Percentiles rank a stretch among this genome's conserved stretches.
Conservation (phyloP, 2,329 filamentous ascomycete species). For the Fusarium beomiforme region DNA sequence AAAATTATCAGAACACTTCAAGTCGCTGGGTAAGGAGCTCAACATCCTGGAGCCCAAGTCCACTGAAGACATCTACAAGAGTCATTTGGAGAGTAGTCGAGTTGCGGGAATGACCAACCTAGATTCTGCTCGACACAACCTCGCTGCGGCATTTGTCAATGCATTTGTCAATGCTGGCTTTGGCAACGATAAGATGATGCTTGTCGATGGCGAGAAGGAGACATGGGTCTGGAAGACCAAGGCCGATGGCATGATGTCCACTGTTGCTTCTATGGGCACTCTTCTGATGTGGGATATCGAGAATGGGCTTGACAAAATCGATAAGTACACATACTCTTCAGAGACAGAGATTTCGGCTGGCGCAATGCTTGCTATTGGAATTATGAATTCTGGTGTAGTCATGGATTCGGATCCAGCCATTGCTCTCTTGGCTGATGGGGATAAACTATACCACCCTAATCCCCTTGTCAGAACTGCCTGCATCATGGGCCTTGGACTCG, state of each 20-base stretch:
- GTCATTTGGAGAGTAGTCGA: conserved; percentile 93
- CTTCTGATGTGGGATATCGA: conserved; percentile 95
- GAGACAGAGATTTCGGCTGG: conserved; percentile 89
- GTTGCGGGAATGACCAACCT: conserved; percentile 93
- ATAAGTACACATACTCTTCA: conserved; percentile 87
- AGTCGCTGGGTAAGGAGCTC: conserved; percentile 90
- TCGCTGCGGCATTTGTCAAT: conserved; percentile 96
- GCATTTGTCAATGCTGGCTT: conserved; percentile 97
- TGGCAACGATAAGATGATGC: conserved; percentile 97
- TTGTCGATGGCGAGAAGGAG: conserved; percentile 86
- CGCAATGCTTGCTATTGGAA: conserved; percentile 91
- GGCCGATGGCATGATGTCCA: conserved; percentile 96
- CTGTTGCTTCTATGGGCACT: conserved; percentile 91
- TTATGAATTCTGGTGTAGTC: conserved; percentile 92
- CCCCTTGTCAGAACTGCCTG: conserved; percentile 81
- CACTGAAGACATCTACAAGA: conserved; percentile 99
- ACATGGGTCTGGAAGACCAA: conserved; percentile 99
- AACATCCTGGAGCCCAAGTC: conserved; percentile 97
- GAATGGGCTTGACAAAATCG: conserved; percentile 89
- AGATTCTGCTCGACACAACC: conserved; percentile 94
- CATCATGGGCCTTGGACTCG: conserved; percentile 95
- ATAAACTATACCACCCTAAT: conserved; percentile 82
- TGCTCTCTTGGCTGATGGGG: conserved; percentile 82
- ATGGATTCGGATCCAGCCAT: conserved; percentile 90
- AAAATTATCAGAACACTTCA: conserved; percentile 91